Conservation (phyloP, 2,329 filamentous ascomycete species). For the Hypoxylon rubiginosum region DNA sequence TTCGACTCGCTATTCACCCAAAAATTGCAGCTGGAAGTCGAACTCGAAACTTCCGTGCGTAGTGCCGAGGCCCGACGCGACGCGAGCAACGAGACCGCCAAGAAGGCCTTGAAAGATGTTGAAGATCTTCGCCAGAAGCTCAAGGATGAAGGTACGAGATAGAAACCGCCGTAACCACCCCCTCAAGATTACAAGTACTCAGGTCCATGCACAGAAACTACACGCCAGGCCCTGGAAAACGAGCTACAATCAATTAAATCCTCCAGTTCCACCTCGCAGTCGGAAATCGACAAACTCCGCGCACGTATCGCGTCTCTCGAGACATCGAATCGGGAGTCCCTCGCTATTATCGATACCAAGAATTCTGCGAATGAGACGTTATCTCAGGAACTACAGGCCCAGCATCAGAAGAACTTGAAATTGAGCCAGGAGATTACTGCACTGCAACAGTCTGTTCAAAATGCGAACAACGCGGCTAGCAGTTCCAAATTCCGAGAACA, state of each 20-base stretch:
- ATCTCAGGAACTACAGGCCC: conserved; percentile 85
- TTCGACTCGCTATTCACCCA: conserved; percentile 85
- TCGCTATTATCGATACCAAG: conserved; percentile 91
- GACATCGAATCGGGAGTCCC: conserved; percentile 89
- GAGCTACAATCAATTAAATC: conserved; percentile 85
- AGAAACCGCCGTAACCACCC: background rate
- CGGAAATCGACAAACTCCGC: conserved; percentile 81
- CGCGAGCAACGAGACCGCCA: conserved; percentile 82
- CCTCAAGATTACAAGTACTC: conserved; percentile 23
- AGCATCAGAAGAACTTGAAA: conserved; percentile 89
- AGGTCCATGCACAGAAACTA: conserved; percentile 71
- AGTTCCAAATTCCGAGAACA: conserved; percentile 93
- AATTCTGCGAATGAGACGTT: conserved; percentile 87
- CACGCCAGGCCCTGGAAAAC: conserved; percentile 80
- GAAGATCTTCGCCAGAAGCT: conserved; percentile 85
- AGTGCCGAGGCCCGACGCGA: conserved; percentile 86
- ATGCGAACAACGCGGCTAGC: conserved; percentile 82
- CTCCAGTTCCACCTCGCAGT: conserved; percentile 78
- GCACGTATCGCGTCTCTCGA: conserved; percentile 89
- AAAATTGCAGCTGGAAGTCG: conserved; percentile 90
- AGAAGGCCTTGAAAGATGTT: conserved; percentile 86
- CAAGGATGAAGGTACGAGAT: conserved; percentile 79
- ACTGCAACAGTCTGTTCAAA: conserved; percentile 86
- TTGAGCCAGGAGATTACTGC: conserved; percentile 84
- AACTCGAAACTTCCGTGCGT: conserved; percentile 90